A percentile compares a stretch with the other conserved stretches of the same genome.
Conservation (phyloP, 805 yeast species). For the Blastobotrys mokoenaii region DNA sequence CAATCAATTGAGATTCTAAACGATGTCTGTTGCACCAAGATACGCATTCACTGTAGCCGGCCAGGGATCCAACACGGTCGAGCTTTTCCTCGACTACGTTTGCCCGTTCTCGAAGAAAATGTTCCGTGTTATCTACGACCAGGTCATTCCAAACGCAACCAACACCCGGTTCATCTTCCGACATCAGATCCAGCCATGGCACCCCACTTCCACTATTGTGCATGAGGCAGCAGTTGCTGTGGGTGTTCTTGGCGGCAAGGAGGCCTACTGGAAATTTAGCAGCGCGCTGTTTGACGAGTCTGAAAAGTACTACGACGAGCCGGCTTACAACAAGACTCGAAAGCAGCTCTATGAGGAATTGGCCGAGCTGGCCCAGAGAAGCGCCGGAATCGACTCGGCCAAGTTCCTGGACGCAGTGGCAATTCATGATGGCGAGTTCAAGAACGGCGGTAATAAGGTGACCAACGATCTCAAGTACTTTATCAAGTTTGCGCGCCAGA, state of each 20-base stretch:
- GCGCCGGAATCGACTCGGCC: slow-evolving; percentile 34
- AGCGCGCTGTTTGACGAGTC: slow-evolving; percentile 48
- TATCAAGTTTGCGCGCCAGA: slow-evolving; percentile 62
- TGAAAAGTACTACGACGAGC: slow-evolving; percentile 52
- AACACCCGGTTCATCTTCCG: slow-evolving; percentile 54
- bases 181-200: slow-evolving; percentile 89
- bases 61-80: slow-evolving; percentile 36
- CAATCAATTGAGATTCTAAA: too few relatives aligned
- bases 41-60: slow-evolving; percentile 15
- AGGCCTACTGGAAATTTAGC: slow-evolving; percentile 52
- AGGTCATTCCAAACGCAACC: slow-evolving; percentile 42
- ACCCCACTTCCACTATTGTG: slow-evolving; percentile 57
- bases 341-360: slow-evolving; percentile 47
- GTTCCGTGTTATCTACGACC: slow-evolving; percentile 45
- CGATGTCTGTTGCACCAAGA: slow-evolving; percentile 18
- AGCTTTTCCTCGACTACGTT: slow-evolving; percentile 60
- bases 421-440: slow-evolving; percentile 27
- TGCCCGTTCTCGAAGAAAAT: slow-evolving; percentile 69
- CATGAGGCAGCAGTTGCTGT: slow-evolving; percentile 63
- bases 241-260: slow-evolving; percentile 38
- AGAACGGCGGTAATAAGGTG: slow-evolving; percentile 51
- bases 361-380: slow-evolving; percentile 37
- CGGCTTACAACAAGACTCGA: slow-evolving; percentile 45
- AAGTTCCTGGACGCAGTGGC: slow-evolving; percentile 29
- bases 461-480: slow-evolving; percentile 64